phyloP scores from a whole-genome alignment of 441 rosid genomes.

The Metrosideros polymorpha region DNA sequence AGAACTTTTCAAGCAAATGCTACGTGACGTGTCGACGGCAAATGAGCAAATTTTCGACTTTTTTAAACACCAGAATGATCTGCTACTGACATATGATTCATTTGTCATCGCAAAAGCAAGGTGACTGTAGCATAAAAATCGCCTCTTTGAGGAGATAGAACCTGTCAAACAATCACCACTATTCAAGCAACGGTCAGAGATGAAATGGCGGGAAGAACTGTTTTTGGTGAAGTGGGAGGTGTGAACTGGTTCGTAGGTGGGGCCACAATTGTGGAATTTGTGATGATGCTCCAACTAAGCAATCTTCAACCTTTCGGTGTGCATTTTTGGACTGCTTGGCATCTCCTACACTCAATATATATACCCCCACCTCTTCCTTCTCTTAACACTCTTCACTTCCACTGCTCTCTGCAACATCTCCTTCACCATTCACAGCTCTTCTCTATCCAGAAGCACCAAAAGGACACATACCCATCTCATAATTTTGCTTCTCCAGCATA shows the following conservation, averaged over 20 bases:
- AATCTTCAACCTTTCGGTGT: constrained; percentile 63
- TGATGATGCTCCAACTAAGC: constrained; percentile 37
- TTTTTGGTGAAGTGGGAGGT: constrained; percentile 5
- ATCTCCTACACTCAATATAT: constrained; percentile 16
- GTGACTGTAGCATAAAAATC: background rate
- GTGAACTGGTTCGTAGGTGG: constrained; percentile 2
- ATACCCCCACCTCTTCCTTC: constrained; percentile 15
- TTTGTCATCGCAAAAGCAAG: background rate
- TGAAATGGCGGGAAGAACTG: constrained; percentile 29
- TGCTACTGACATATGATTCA: background rate
- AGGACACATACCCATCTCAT: background rate
- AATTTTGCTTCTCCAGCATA: background rate
- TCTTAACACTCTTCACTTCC: constrained; percentile 11
- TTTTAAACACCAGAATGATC: background rate
- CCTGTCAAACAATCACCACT: background rate
- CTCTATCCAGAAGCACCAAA: background rate
- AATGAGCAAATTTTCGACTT: background rate
- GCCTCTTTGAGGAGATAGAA: background rate
- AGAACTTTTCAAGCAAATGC: background rate
- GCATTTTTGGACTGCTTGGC: constrained; percentile 4
- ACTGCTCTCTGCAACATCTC: constrained; percentile 1
- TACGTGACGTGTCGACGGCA: background rate
- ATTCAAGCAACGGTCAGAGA: constrained; percentile 7
- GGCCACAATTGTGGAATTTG: constrained; percentile 61
- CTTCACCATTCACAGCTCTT: background rate